Conservation (phyloP, 2,329 filamentous ascomycete genomes). For the Pestalotiopsis sp. region DNA sequence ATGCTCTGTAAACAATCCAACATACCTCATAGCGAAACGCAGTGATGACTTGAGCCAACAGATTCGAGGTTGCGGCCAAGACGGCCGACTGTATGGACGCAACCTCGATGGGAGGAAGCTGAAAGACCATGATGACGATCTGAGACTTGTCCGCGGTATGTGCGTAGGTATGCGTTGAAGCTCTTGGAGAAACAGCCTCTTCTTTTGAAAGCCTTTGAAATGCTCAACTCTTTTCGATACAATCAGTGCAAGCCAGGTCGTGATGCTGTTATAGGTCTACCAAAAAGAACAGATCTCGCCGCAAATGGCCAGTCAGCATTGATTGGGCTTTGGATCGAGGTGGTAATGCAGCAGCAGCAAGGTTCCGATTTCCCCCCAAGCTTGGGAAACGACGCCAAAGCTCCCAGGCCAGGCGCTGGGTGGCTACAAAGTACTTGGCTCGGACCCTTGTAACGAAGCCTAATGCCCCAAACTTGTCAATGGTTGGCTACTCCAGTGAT, state of each 20-base stretch:
- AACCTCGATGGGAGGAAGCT: slow-evolving; percentile 54
- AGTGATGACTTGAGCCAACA: slow-evolving; percentile 72
- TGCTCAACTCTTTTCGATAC: too few relatives aligned
- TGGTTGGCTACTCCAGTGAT: background rate
- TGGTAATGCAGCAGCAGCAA: background rate
- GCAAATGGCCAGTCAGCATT: background rate
- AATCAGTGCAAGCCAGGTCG: background rate
- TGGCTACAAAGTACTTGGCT: background rate
- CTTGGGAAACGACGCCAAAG: background rate
- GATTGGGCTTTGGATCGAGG: background rate
- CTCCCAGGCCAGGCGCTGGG: background rate
- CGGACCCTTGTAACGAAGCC: background rate
- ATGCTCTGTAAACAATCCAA: background rate
- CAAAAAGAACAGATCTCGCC: background rate
- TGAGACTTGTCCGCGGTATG: background rate
- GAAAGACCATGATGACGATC: slow-evolving; percentile 30
- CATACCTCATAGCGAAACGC: slow-evolving; percentile 64
- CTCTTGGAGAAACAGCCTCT: too few relatives aligned
- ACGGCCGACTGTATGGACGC: slow-evolving; percentile 68
- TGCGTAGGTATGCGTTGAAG: too few relatives aligned
- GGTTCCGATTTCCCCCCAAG: background rate
- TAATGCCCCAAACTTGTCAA: background rate
- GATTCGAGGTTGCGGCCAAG: slow-evolving; percentile 69
- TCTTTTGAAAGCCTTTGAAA: too few relatives aligned
- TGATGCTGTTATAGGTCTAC: background rate